phyloP scores from a whole-genome alignment of 805 yeast species.

The Isabelozyma heimii region DNA sequence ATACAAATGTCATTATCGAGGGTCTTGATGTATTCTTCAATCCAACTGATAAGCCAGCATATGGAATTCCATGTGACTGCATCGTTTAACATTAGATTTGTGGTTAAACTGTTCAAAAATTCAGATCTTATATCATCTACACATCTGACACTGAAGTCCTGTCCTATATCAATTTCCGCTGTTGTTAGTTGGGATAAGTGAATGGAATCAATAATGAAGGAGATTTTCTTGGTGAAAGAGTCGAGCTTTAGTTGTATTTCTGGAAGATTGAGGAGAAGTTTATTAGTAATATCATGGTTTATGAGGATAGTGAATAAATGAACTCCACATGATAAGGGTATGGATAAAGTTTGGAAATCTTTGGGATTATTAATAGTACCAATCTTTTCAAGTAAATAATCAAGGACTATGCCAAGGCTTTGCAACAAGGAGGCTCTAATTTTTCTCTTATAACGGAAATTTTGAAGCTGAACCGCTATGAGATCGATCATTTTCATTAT shows the following conservation, averaged over 20 bases:
- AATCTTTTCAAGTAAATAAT: conserved; percentile 10
- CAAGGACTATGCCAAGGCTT: conserved; percentile 14
- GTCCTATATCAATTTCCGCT: conserved; percentile 2
- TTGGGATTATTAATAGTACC: conserved; percentile 4
- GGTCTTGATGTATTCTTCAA: conserved; percentile 14
- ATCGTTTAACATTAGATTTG: conserved; percentile 24
- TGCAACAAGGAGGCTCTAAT: conserved; percentile 16
- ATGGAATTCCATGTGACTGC: conserved; percentile 23
- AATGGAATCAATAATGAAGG: conserved; percentile 21
- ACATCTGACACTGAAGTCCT: conserved; percentile 1
- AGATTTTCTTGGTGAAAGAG: conserved; percentile 25
- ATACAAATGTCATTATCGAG: not conserved
- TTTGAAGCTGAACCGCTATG: conserved; percentile 26
- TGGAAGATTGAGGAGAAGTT: conserved; percentile 20
- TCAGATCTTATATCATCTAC: conserved; percentile 26
- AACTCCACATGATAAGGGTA: conserved; percentile 9
- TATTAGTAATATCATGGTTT: conserved; percentile 32
- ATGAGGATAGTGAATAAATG: conserved; percentile 36
- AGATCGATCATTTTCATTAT: conserved; percentile 31
- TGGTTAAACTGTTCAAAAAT: conserved; percentile 26
- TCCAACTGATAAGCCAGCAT: conserved; percentile 22
- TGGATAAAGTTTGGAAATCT: not conserved
- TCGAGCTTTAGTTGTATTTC: conserved; percentile 26
- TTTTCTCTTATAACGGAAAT: conserved; percentile 18
- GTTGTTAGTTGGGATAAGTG: not conserved